phyloP scores from a whole-genome alignment of 345 rosid genomes.

The Citrus glauca region DNA sequence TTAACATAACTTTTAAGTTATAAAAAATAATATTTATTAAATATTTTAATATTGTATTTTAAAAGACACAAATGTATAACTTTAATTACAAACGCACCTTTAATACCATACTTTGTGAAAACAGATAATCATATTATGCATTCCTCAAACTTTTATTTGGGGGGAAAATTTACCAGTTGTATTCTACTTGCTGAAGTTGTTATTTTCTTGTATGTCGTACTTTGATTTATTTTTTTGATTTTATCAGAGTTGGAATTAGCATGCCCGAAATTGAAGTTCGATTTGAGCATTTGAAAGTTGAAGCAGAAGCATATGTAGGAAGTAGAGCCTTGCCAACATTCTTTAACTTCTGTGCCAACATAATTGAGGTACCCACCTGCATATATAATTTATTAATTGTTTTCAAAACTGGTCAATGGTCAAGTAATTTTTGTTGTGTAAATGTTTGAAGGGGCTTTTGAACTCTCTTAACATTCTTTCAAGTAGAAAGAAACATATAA shows the following conservation, averaged over 20 bases:
- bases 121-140: too few relatives aligned
- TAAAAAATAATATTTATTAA: too few relatives aligned
- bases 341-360: conserved; percentile 39
- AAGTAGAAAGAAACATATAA: conserved; percentile 40
- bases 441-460: conserved; percentile 24
- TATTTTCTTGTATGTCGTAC: not conserved
- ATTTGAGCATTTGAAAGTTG: conserved; percentile 42
- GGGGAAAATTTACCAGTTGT: not conserved
- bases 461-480: conserved; percentile 34
- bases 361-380: conserved; percentile 46
- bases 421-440: not conserved
- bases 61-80: fast-evolving
- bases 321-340: conserved; percentile 66
- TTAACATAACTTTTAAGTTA: too few relatives aligned
- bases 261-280: conserved; percentile 53
- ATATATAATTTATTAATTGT: not conserved
- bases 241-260: conserved; percentile 46
- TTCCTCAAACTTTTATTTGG: too few relatives aligned
- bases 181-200: not conserved
- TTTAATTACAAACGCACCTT: too few relatives aligned
- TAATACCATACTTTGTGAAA: too few relatives aligned
- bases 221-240: not conserved
- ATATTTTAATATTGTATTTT: too few relatives aligned
- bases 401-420: not conserved
- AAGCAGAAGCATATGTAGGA: conserved; percentile 62